Conservation (phyloP, 169 alveolate species). For the Plasmodium gaboni region DNA sequence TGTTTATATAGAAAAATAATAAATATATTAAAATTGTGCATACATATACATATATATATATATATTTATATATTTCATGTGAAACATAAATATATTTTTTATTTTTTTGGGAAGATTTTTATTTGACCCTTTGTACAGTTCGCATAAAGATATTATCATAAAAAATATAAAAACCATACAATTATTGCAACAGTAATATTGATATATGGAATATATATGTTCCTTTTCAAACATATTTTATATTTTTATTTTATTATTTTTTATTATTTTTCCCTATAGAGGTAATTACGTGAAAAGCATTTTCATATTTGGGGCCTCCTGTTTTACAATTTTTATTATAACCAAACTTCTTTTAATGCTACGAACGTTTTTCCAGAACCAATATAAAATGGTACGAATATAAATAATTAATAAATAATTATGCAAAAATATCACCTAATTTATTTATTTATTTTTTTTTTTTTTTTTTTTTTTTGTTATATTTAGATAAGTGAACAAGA, state of each 20-base stretch:
- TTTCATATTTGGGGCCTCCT: conserved; percentile 48
- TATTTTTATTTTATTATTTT: not conserved
- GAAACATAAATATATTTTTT: not conserved
- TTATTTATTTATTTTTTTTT: not conserved
- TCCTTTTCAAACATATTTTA: not conserved
- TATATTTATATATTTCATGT: not conserved
- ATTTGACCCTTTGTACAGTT: conserved; percentile 44
- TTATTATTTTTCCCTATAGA: conserved; percentile 6
- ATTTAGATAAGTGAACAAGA: conserved; percentile 74
- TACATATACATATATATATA: not conserved
- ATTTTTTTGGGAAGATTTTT: conserved; percentile 21
- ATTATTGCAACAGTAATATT: conserved; percentile 27
- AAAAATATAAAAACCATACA: conserved; percentile 41
- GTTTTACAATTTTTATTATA: conserved; percentile 27
- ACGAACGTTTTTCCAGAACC: conserved; percentile 60
- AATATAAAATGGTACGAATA: conserved; percentile 44
- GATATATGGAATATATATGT: not conserved
- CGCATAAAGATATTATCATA: conserved; percentile 64
- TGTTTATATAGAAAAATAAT: not conserved
- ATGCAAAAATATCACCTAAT: not conserved
- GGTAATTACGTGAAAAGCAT: conserved; percentile 36
- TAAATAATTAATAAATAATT: conserved; percentile 2
- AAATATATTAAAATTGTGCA: not conserved
- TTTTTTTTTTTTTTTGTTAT: not conserved
- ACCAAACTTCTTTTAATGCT: conserved; percentile 35